A percentile compares a stretch with the other conserved stretches of the same genome.
Conservation (phyloP, 805 yeast genomes). For the Hanseniaspora guilliermondii region DNA sequence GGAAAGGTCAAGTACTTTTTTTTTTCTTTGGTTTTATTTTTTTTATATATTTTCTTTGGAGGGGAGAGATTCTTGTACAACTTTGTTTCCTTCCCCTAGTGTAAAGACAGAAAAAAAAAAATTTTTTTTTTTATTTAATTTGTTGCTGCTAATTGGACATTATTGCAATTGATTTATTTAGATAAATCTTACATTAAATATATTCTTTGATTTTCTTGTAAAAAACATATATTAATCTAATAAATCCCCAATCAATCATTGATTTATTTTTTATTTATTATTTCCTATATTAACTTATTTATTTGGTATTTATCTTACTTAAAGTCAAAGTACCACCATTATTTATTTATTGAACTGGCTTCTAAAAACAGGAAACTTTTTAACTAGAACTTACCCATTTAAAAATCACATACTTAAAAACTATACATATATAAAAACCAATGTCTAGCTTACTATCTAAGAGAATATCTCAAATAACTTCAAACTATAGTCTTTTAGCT, state of each 20-base stretch:
- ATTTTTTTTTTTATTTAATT: neutral
- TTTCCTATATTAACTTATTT: neutral
- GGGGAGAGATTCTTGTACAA: neutral
- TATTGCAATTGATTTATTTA: neutral
- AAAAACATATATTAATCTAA: neutral
- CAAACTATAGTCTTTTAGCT: neutral
- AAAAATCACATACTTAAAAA: neutral
- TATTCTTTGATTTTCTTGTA: neutral
- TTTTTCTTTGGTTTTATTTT: neutral
- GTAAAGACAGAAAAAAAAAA: too few species aligned
- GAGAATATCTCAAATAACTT: neutral
- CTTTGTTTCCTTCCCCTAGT: too few species aligned
- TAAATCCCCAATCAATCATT: neutral
- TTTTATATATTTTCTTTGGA: neutral
- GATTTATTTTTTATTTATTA: conserved; percentile 1
- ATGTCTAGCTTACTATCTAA: conserved; percentile 4
- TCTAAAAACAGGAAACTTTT: neutral
- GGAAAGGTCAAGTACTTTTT: conserved; percentile 2
- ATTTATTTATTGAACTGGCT: conserved; percentile 3
- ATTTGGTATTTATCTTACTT: neutral
- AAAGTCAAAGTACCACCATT: neutral
- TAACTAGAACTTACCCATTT: neutral
- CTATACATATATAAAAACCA: neutral
- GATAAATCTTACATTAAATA: neutral
- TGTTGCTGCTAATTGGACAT: neutral